These are phyloP conservation scores for Straminergon stramineum DNA, from an alignment of 225 moss, liverwort and hornwort species.

Conservation along the genomic window DNA sequence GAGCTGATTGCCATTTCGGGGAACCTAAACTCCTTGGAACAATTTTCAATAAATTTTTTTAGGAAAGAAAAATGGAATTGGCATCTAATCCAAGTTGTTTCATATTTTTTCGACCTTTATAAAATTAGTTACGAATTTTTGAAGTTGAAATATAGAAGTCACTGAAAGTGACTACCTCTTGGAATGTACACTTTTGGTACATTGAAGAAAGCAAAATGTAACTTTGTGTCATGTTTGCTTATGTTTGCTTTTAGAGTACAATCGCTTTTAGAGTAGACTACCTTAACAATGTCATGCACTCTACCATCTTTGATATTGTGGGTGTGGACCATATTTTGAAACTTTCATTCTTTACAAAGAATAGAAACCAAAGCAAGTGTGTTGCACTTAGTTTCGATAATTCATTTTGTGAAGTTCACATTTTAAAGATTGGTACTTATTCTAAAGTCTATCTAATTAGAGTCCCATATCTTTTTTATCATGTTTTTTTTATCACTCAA, in stretches of 20 bases:
- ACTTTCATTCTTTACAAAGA: not conserved
- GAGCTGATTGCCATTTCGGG: not conserved
- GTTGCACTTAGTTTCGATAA: rapidly evolving
- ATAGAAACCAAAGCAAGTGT: not conserved
- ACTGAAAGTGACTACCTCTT: rapidly evolving
- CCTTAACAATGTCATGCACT: not conserved
- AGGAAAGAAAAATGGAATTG: not conserved
- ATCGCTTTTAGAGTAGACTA: too few species aligned
- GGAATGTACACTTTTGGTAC: rapidly evolving
- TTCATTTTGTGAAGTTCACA: not conserved
- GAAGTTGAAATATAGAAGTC: not conserved
- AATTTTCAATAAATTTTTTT: not conserved
- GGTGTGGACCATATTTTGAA: not conserved
- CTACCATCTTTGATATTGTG: too few species aligned
- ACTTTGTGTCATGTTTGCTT: rapidly evolving
- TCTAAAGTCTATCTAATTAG: not conserved
- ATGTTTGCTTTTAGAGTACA: not conserved
- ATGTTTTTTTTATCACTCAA: not conserved
- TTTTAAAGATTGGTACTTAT: not conserved
- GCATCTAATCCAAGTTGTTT: not conserved
- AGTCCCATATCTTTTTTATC: too few species aligned
- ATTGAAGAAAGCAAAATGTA: not conserved
- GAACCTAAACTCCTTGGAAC: not conserved
- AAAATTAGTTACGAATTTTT: not conserved
- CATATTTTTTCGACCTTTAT: not conserved